Conservation (phyloP, 2,329 filamentous ascomycete genomes). For the Pestalotiopsis sp. region DNA sequence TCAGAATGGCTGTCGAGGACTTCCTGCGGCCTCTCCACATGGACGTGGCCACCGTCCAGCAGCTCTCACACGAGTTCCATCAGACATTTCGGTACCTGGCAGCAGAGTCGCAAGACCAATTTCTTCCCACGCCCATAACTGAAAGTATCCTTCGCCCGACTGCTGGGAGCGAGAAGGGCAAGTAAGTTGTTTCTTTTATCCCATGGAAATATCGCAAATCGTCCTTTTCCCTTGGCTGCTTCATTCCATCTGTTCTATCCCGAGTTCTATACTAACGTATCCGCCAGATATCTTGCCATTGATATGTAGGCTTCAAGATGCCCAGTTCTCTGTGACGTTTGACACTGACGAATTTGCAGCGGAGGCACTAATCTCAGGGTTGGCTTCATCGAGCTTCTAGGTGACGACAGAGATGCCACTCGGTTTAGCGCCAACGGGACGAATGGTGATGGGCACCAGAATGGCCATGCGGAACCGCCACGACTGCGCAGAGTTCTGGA, state of each 20-base stretch:
- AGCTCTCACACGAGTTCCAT: slow-evolving; percentile 49
- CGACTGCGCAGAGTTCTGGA: slow-evolving; percentile 64
- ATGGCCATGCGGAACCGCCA: slow-evolving; percentile 17
- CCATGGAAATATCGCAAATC: background rate
- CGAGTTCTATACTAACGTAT: slow-evolving; percentile 17
- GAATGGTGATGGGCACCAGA: slow-evolving; percentile 15
- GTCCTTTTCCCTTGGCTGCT: background rate
- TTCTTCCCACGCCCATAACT: slow-evolving; percentile 62
- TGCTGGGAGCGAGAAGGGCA: slow-evolving; percentile 41
- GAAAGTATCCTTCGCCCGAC: slow-evolving; percentile 57
- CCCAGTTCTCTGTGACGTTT: background rate
- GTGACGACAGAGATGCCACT: slow-evolving; percentile 28
- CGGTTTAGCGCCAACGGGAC: slow-evolving; percentile 17
- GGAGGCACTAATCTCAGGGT: slow-evolving; percentile 71
- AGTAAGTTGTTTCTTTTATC: slow-evolving; percentile 40
- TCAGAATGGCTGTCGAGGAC: slow-evolving; percentile 32
- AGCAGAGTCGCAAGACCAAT: slow-evolving; percentile 55
- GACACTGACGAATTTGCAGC: slow-evolving; percentile 35
- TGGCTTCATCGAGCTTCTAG: slow-evolving; percentile 64
- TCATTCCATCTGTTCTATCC: background rate
- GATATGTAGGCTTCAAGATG: slow-evolving; percentile 57
- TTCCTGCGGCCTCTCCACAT: slow-evolving; percentile 56
- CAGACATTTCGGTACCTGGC: slow-evolving; percentile 51
- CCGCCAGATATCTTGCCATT: slow-evolving; percentile 58
- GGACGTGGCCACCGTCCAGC: slow-evolving; percentile 45